Evolutionary conservation across 2,329 filamentous ascomycete genomes (phyloP).

Genomic region (Colletotrichum scovillei): DNA sequence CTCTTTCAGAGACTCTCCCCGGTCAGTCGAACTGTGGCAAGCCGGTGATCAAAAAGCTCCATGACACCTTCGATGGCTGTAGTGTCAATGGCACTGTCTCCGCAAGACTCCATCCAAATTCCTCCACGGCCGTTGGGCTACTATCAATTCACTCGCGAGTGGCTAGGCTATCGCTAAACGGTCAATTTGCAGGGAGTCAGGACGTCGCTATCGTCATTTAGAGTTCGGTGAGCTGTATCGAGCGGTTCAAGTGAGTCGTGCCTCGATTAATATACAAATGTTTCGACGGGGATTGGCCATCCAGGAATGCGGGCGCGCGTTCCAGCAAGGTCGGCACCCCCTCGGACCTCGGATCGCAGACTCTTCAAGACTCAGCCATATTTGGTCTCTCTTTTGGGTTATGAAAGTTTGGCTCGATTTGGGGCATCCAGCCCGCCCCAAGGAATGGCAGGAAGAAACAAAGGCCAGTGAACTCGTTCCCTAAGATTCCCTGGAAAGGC

Average conservation of each 20-base stretch:
- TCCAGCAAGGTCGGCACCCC: slow-evolving; percentile 7
- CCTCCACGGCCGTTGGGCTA: background rate
- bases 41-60: background rate
- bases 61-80: background rate
- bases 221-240: slow-evolving; percentile 16
- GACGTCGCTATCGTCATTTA: background rate
- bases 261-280: slow-evolving; percentile 13
- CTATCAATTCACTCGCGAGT: background rate
- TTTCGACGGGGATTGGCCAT: slow-evolving; percentile 27
- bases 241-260: slow-evolving; percentile 17
- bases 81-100: background rate
- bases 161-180: background rate
- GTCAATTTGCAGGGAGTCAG: background rate
- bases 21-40: slow-evolving; percentile 1
- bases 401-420: background rate
- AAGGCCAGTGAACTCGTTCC: background rate
- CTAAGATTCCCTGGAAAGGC: background rate
- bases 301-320: slow-evolving; percentile 11
- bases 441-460: background rate
- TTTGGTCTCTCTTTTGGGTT: background rate
- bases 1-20: slow-evolving; percentile 8
- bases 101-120: background rate
- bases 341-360: background rate
- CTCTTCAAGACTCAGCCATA: background rate
- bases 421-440: background rate